A percentile compares a stretch with the other conserved stretches of the same genome.
phyloP scores from a whole-genome alignment of 495 filamentous ascomycete genomes.

The Talaromyces nanjingensis region DNA sequence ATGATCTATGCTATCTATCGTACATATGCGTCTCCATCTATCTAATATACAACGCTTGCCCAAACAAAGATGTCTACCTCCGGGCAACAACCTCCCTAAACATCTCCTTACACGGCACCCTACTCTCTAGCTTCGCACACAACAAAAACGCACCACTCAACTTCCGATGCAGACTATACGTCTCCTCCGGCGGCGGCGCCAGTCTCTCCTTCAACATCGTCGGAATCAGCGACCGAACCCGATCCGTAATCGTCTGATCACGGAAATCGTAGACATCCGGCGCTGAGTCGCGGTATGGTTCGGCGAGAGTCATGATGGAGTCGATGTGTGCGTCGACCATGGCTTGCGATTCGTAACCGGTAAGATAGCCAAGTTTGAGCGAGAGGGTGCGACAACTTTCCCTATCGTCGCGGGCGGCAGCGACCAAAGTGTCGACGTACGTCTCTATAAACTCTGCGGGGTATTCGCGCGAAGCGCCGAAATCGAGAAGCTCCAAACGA shows the following conservation, averaged over 20 bases:
- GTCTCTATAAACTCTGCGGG: conserved; percentile 68
- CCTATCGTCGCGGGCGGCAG: conserved; percentile 65
- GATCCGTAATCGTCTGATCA: conserved; percentile 91
- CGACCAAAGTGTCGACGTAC: conserved; percentile 71
- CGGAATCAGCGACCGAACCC: conserved; percentile 79
- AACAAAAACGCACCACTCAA: conserved; percentile 92
- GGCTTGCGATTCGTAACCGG: conserved; percentile 69
- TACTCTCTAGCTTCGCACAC: conserved; percentile 78
- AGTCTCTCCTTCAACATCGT: conserved; percentile 86
- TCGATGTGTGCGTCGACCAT: conserved; percentile 86
- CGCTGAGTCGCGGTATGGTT: conserved; percentile 72
- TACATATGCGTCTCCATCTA: not conserved
- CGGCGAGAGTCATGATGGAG: conserved; percentile 79
- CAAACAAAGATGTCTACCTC: not conserved
- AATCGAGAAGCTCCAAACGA: conserved; percentile 88
- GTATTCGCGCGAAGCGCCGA: conserved; percentile 85
- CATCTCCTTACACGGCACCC: conserved; percentile 72
- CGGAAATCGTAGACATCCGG: conserved; percentile 86
- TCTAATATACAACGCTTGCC: not conserved
- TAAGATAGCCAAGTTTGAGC: conserved; percentile 83
- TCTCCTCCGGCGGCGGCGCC: conserved; percentile 92
- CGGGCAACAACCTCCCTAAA: conserved; percentile 58
- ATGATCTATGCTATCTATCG: not conserved
- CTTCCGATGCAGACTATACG: conserved; percentile 93
- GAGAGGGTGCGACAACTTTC: conserved; percentile 58